Evolutionary conservation across 495 filamentous ascomycete species (phyloP), one percentile per base, ranked within the genome.

Genomic region (Aspergillus indologenus): DNA sequence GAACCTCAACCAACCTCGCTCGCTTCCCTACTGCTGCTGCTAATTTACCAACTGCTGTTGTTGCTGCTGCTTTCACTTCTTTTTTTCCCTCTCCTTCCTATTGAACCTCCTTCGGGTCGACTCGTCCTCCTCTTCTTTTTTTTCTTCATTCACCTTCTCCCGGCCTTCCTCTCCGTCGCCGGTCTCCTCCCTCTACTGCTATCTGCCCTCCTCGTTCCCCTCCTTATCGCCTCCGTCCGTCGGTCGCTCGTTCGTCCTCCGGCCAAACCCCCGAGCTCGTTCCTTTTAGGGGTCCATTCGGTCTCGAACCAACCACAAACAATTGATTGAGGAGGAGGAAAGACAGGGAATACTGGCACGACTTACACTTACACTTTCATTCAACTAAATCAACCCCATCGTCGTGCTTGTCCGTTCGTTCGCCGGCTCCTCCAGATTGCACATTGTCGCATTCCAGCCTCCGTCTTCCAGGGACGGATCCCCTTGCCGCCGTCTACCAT

Each of bases 401-500:
- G 47, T 26, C 45, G 15, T 14, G 20, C 21, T 26, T 24, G 21
- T 22, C 48, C 48, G 48, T 17, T 51, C 22, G 14, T 51, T 50
- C 22, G 21, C 47, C 29, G 48, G 49, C 45, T 23, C 15, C 22
- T 55, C 40, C 46, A 29, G 17, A 47, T 22, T 18, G 19, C 40
- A 40, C 24, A 42, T 53, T 42, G 54, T 56, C 61, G 61, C 61
- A 62, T 62, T 59, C 56, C 51, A 45, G 53, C 31, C 44, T 29
- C 26, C 29, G 23, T 52, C 34, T 52, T 53, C 56, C n/a, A 29
- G 24, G 48, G 22, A 26, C 56, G 46, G 45, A 51, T 52, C 52
- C 52, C 61, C 61, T 59, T 62, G 46, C 60, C 61, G 57, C 57
- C 54, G 23, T 56, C 52, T 31, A 23, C 23, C 54, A 24, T 52